Conservation (phyloP, 2,329 filamentous ascomycete genomes). For the Plectosphaerella plurivora region DNA sequence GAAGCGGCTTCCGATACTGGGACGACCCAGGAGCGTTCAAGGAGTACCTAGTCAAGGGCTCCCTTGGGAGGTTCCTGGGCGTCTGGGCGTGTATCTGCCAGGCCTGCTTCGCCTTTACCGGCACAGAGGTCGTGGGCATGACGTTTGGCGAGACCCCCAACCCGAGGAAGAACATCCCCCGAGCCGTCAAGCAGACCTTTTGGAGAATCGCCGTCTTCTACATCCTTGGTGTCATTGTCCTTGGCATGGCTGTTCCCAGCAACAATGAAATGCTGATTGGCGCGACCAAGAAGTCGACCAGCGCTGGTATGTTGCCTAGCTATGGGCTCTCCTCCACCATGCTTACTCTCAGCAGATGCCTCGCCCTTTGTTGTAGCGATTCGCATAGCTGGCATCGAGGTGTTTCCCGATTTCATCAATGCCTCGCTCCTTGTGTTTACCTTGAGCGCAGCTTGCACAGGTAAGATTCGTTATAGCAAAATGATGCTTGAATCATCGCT, state of each 20-base stretch:
- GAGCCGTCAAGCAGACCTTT: constrained; percentile 17
- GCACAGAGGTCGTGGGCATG: constrained; percentile 71
- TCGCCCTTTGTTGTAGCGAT: constrained; percentile 19
- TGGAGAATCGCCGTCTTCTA: constrained; percentile 19
- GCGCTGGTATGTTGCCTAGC: not conserved
- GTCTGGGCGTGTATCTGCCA: constrained; percentile 31
- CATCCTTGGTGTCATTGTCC: constrained; percentile 14
- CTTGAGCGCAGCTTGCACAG: not conserved
- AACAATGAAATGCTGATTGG: constrained; percentile 7
- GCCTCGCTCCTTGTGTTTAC: constrained; percentile 16
- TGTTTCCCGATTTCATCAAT: constrained; percentile 16
- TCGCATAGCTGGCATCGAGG: constrained; percentile 11
- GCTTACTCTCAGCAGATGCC: not conserved
- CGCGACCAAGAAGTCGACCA: not conserved
- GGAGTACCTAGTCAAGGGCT: constrained; percentile 25
- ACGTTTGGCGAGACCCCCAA: constrained; percentile 52
- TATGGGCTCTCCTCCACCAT: not conserved
- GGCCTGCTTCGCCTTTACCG: constrained; percentile 38
- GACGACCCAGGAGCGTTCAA: constrained; percentile 35
- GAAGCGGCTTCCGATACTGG: constrained; percentile 40
- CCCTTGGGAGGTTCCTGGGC: constrained; percentile 32
- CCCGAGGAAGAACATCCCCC: constrained; percentile 15
- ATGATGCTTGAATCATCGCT: not conserved
- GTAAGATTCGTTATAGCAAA: not conserved
- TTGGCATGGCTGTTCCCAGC: constrained; percentile 20